phyloP scores from a whole-genome alignment of 129 eudicot genomes.

The Lactuca saligna region DNA sequence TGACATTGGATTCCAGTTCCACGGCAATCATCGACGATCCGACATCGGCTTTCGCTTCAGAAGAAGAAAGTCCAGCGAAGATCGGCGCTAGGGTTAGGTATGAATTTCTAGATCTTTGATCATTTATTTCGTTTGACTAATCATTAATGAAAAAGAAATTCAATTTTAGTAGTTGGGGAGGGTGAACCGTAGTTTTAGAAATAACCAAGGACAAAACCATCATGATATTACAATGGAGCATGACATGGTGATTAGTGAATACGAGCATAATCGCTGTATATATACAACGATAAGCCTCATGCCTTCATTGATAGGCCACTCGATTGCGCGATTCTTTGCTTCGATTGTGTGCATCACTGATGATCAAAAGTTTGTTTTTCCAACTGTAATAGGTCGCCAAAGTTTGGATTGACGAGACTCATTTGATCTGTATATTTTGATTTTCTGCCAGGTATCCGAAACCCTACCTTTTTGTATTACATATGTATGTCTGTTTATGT shows the following conservation, averaged over 20 bases:
- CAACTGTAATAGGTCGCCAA: too few relatives aligned
- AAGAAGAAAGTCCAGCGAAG: too few relatives aligned
- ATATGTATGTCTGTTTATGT: constrained; percentile 18
- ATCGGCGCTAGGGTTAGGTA: too few relatives aligned
- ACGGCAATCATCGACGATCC: too few relatives aligned
- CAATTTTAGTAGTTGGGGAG: constrained; percentile 1
- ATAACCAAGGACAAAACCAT: constrained; percentile 18
- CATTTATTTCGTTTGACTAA: constrained; percentile 26
- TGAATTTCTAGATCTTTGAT: neutral
- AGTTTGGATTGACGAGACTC: too few relatives aligned
- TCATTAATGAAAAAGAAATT: neutral
- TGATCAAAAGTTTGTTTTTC: too few relatives aligned
- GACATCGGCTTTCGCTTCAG: too few relatives aligned
- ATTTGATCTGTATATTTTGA: constrained; percentile 11
- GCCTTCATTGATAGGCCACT: too few relatives aligned
- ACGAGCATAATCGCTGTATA: constrained; percentile 7
- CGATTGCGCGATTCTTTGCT: too few relatives aligned
- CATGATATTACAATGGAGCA: neutral
- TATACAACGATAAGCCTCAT: too few relatives aligned
- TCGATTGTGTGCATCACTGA: too few relatives aligned
- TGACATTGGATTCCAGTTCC: too few relatives aligned
- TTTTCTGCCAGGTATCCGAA: constrained; percentile 27
- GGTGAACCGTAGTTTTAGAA: neutral
- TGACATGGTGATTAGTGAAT: constrained; percentile 25
- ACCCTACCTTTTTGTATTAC: constrained; percentile 29